Evolutionary conservation across 352 stramenopile species (phyloP).

Genomic region (Globisporangium recalcitrans): DNA sequence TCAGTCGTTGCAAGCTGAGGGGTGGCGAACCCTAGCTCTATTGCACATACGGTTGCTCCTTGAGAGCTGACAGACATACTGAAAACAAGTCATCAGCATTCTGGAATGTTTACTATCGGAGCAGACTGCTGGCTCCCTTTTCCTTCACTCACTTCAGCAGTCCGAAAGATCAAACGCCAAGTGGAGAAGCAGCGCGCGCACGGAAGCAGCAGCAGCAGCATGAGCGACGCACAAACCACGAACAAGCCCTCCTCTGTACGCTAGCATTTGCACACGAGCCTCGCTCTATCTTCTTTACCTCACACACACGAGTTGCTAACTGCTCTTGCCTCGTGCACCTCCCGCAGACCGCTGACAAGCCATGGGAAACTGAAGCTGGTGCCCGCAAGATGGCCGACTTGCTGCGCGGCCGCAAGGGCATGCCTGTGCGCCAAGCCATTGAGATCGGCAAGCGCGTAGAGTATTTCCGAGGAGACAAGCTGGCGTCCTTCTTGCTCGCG

Average conservation of each 20-base stretch:
- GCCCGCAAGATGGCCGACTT: slow-evolving; percentile 81
- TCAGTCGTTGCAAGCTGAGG: slow-evolving; percentile 40
- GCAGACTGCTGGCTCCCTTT: slow-evolving; percentile 1
- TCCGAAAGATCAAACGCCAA: slow-evolving; percentile 11
- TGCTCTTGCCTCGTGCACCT: not conserved
- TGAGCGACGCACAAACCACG: slow-evolving; percentile 12
- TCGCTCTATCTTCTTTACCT: not conserved
- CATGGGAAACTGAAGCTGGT: slow-evolving; percentile 74
- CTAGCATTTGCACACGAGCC: not conserved
- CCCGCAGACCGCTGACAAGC: slow-evolving; percentile 32
- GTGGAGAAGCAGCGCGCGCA: slow-evolving; percentile 11
- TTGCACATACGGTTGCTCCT: slow-evolving; percentile 17
- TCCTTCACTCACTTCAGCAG: not conserved
- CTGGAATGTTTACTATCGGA: slow-evolving; percentile 8
- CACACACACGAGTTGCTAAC: not conserved
- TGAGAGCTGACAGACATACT: slow-evolving; percentile 14
- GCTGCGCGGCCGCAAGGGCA: slow-evolving; percentile 78
- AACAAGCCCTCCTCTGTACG: slow-evolving; percentile 4
- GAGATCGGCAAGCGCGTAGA: slow-evolving; percentile 90
- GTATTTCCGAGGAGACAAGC: slow-evolving; percentile 89
- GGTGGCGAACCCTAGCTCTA: not conserved
- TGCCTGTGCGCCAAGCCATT: slow-evolving; percentile 85
- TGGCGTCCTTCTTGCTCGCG: slow-evolving; percentile 80
- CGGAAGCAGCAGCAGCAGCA: slow-evolving; percentile 3
- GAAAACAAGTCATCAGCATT: slow-evolving; percentile 10